Base-by-base conservation (phyloP, 2,329 filamentous ascomycete species). In the Talaromyces islandicus region DNA sequence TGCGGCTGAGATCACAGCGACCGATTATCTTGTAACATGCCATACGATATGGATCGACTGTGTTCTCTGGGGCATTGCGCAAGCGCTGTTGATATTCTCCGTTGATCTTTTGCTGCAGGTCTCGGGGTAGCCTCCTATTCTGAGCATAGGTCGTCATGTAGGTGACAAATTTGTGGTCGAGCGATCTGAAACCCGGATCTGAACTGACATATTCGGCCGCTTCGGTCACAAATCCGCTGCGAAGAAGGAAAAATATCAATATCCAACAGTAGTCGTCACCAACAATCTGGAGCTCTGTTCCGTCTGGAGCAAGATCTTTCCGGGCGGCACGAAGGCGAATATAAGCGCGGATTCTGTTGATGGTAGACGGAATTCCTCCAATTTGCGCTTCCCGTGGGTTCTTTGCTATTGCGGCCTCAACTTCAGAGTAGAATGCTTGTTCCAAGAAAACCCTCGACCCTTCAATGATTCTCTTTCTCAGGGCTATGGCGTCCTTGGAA, bases 11-110 rank as follows among this genome's bases (percentile, higher is more conserved):
- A 64, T 88, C 85, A 69, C 85, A 88, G 55, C 85, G 91, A 52
- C 95, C 94, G 67, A 99, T 89, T 63, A 99, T 88, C 81, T 99
- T 97, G 82, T 97, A 97, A 74, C 94, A 97, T 54, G 93, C 92
- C 86, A 96, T 92, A 58, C 92, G 88, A 78, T 95, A 99, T 27
- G 94, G 94, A 72, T 99, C 94, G 64, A 95, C 87, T 1, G 90
- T 90, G 70, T 92, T 88, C 61, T 94, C 90, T 0, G 91, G 90
- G 0, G 90, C 90, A 68, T 95, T 91, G 64, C 91, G 88, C 27
- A 88, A 84, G 52, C 92, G 88, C 72, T 95, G 90, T 56, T 89
- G 89, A 75, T 95, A 97, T 71, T 97, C 92, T 64, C 89, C 91
- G 66, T 89, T 90, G 75, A 96, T 96, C 64, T 90, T 89, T 66